Percentiles rank a stretch among this genome's conserved stretches.
These are phyloP conservation scores for Streptanthus diversifolius DNA, from an alignment of 345 rosid species.

Conservation along the genomic window DNA sequence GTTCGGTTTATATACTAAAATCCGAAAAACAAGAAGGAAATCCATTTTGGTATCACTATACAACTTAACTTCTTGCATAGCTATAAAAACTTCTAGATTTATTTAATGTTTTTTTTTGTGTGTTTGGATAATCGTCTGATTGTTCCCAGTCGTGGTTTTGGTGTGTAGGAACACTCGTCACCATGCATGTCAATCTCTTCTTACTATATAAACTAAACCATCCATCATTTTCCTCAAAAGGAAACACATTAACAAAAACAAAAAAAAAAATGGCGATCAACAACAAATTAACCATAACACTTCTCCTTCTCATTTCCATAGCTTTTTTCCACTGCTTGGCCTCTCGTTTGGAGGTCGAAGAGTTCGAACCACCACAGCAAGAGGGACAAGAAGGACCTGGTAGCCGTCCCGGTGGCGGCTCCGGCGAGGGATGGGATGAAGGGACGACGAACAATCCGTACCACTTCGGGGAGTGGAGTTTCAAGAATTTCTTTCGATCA, in stretches of 20 bases:
- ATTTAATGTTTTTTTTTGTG: background rate
- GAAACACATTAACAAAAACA: background rate
- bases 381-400: conserved; percentile 8
- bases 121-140: conserved; percentile 17
- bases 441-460: conserved; percentile 32
- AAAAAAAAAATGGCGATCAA: background rate
- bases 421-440: conserved; percentile 15
- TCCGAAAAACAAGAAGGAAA: background rate
- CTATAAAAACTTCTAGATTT: background rate
- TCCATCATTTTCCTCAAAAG: background rate
- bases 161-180: conserved; percentile 36
- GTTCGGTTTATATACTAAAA: background rate
- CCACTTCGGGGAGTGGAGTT: conserved; percentile 33
- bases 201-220: conserved; percentile 11
- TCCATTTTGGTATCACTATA: background rate
- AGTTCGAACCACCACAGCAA: conserved; percentile 35
- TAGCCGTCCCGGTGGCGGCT: background rate
- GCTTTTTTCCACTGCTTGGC: conserved; percentile 20
- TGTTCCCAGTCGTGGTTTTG: background rate
- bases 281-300: background rate
- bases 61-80: background rate
- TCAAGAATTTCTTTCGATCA: conserved; percentile 10
- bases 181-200: conserved; percentile 33
- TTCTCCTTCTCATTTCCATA: conserved; percentile 19
- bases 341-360: conserved; percentile 20